Evolutionary conservation across 225 moss, liverwort and hornwort species (phyloP), one percentile per base, ranked within the genome.

Genomic region (Ulota crispa): DNA sequence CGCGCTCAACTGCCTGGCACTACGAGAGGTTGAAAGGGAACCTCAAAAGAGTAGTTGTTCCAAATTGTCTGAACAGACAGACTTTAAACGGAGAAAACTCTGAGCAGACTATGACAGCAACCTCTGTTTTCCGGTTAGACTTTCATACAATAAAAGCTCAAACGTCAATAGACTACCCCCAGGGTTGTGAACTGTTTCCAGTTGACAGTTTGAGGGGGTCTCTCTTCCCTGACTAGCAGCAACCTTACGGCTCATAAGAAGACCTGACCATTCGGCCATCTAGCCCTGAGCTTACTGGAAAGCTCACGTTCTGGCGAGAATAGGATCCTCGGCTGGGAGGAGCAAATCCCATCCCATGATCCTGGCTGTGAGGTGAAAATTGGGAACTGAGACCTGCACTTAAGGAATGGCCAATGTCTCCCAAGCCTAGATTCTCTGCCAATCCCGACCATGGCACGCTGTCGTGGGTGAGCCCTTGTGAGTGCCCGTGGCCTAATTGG

Each of bases 201-300:
- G 68, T 30, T 59, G 77, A 73, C 69, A 64, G 73, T 83, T 36
- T 16, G 15, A 16, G 18, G 45, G 66, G 75, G 65, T 75, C 83
- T 66, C 80, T 81, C 80, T 28, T 28, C 28, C 60, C 82, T 66
- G 77, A 60, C 34, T 78, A 70, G 42, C 64, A 47, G 42, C 64
- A 47, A 60, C 75, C 78, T 85, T 75, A 87, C 73, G 85, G 85
- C 75, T 89, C 89, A n/a, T 89, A 89, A 70, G 90, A 84, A 56
- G 88, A 86, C 83, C 88, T 88, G 81, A 83, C 92, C 89, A 86
- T 85, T 61, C 89, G 82, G 43, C 92, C 92, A 68, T 86, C 88
- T 85, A 90, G 79, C 26, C 83, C 85, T 60, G 86, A 88, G 83
- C 92, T 88, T 80, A 78, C 86, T 68, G 86, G 86, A 66, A 83